phyloP scores from a whole-genome alignment of 2,329 filamentous ascomycete genomes.

The Fusarium chlamydosporum region DNA sequence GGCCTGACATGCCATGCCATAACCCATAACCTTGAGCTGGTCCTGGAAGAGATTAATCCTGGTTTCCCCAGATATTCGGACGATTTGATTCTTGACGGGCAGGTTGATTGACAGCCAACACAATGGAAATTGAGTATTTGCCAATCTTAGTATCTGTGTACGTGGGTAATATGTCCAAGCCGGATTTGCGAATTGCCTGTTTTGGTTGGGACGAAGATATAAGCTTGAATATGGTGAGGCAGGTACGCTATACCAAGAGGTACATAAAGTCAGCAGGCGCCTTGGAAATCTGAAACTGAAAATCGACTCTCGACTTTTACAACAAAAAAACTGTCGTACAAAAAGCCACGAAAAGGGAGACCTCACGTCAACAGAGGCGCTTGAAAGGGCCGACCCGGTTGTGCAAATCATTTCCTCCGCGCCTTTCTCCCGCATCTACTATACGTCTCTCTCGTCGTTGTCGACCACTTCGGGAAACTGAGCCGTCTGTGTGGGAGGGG shows the following conservation, averaged over 20 bases:
- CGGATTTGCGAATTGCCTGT: conserved; percentile 19
- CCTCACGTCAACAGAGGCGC: conserved; percentile 1
- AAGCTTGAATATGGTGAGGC: conserved; percentile 1
- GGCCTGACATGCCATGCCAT: not conserved
- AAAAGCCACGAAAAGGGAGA: not conserved
- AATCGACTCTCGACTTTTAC: conserved; percentile 11
- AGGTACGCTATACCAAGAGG: not conserved
- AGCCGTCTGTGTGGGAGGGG: conserved; percentile 38
- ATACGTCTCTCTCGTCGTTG: conserved; percentile 12
- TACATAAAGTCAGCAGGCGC: conserved; percentile 11
- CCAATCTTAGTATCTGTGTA: not conserved
- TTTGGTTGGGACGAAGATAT: conserved; percentile 10
- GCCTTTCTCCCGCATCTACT: conserved; percentile 18
- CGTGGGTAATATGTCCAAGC: conserved; percentile 17
- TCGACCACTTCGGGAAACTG: conserved; percentile 42
- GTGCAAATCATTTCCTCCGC: conserved; percentile 32
- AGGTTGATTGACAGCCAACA: conserved; percentile 8
- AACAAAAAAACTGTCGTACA: not conserved
- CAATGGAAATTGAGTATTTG: not conserved
- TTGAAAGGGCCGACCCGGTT: conserved; percentile 24
- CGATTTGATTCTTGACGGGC: conserved; percentile 14
- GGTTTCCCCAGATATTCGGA: conserved; percentile 35
- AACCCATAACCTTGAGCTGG: conserved; percentile 4
- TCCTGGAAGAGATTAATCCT: conserved; percentile 15
- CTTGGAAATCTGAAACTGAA: not conserved